phyloP scores from a whole-genome alignment of 495 filamentous ascomycete species.

The Penicillium longicatenatum region DNA sequence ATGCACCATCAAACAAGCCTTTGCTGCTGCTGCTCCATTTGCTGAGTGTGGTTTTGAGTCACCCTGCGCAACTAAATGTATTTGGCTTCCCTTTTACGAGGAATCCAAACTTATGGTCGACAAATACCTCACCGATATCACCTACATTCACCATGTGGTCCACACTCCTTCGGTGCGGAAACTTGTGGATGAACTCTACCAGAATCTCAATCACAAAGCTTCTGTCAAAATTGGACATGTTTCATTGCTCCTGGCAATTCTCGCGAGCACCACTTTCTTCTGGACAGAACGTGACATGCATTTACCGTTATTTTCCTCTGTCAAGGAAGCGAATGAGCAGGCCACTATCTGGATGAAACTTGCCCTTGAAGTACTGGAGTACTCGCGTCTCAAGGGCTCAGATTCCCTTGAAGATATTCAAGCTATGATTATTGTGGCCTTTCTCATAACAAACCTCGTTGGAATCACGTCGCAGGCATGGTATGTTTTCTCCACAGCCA shows the following conservation, averaged over 20 bases:
- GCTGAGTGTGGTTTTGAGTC: background rate
- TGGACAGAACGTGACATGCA: slow-evolving; percentile 33
- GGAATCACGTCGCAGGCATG: slow-evolving; percentile 37
- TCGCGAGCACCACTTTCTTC: slow-evolving; percentile 44
- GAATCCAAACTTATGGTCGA: slow-evolving; percentile 43
- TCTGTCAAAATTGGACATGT: slow-evolving; percentile 32
- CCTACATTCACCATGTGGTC: slow-evolving; percentile 43
- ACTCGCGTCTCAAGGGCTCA: slow-evolving; percentile 25
- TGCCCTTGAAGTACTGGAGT: slow-evolving; percentile 42
- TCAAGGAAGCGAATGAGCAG: slow-evolving; percentile 31
- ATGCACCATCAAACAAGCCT: slow-evolving; percentile 12
- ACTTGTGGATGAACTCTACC: slow-evolving; percentile 41
- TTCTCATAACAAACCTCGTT: slow-evolving; percentile 41
- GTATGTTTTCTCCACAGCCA: slow-evolving; percentile 33
- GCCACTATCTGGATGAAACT: slow-evolving; percentile 38
- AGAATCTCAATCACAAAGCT: slow-evolving; percentile 20
- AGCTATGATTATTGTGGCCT: slow-evolving; percentile 40
- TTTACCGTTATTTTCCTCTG: slow-evolving; percentile 29
- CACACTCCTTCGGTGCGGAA: slow-evolving; percentile 38
- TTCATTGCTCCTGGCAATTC: slow-evolving; percentile 46
- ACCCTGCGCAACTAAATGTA: slow-evolving; percentile 19
- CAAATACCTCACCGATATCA: slow-evolving; percentile 43
- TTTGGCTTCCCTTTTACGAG: slow-evolving; percentile 42
- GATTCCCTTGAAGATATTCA: slow-evolving; percentile 47
- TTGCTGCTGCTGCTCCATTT: background rate